These are phyloP conservation scores for Candida sonorensis DNA, from an alignment of 805 yeast genomes.

Conservation along the genomic window DNA sequence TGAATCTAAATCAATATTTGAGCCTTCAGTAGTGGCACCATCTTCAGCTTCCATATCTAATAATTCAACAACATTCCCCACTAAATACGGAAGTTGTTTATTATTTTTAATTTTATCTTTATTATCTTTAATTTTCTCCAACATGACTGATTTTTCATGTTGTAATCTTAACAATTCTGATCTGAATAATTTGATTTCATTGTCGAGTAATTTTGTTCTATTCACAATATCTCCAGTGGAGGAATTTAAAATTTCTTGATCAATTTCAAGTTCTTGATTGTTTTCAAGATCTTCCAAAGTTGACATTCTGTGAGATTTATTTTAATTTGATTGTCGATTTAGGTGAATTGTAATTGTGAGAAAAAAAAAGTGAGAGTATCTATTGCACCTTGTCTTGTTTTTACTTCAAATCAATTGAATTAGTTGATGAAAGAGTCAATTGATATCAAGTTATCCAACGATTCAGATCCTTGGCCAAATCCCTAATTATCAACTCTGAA, in stretches of 20 bases:
- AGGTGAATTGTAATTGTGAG: background rate
- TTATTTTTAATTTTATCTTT: slow-evolving; percentile 94
- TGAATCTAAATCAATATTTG: slow-evolving; percentile 89
- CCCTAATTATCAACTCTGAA: no score
- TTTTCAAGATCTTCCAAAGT: slow-evolving; percentile 77
- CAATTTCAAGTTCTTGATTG: slow-evolving; percentile 54
- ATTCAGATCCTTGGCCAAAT: no score
- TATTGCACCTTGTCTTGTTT: no score
- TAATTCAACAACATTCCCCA: slow-evolving; percentile 93
- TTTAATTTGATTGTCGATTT: background rate
- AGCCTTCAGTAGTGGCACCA: slow-evolving; percentile 84
- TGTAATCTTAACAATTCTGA: slow-evolving; percentile 85
- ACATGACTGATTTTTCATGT: slow-evolving; percentile 91
- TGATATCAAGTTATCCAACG: no score
- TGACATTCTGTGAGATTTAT: slow-evolving; percentile 44
- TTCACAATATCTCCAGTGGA: slow-evolving; percentile 79
- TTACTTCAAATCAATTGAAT: no score
- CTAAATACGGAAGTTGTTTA: slow-evolving; percentile 91
- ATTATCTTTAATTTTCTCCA: slow-evolving; percentile 90
- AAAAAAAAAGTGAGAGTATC: no score
- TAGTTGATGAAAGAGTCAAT: no score
- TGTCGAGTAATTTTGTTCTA: slow-evolving; percentile 82
- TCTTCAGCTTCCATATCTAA: slow-evolving; percentile 82
- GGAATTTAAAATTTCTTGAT: slow-evolving; percentile 71
- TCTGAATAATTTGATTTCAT: slow-evolving; percentile 91